Evolutionary conservation across 2,329 filamentous ascomycete genomes (phyloP).

Genomic region (Monilinia polystroma): DNA sequence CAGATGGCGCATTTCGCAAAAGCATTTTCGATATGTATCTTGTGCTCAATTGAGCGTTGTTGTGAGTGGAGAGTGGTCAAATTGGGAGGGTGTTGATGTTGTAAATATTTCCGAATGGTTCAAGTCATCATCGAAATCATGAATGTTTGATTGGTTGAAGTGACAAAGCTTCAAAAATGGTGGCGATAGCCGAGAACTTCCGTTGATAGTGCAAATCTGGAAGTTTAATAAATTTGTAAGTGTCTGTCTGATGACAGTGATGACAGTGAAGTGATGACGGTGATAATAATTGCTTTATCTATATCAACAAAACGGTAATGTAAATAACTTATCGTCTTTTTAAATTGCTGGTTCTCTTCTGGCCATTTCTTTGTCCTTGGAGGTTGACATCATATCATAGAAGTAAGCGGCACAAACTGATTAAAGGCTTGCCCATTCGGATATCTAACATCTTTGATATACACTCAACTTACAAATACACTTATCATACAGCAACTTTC

Average conservation of each 20-base stretch:
- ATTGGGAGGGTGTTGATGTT: conserved; percentile 27
- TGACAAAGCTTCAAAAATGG: conserved; percentile 15
- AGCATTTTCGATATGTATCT: conserved; percentile 39
- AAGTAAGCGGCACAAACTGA: conserved; percentile 32
- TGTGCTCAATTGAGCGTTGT: conserved; percentile 41
- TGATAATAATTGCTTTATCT: no score
- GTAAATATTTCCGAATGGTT: conserved; percentile 24
- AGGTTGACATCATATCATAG: neutral
- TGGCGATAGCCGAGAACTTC: conserved; percentile 24
- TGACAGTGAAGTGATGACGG: no score
- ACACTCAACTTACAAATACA: conserved; percentile 3
- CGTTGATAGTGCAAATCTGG: conserved; percentile 16
- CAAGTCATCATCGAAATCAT: conserved; percentile 32
- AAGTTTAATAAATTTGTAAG: neutral
- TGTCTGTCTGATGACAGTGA: no score
- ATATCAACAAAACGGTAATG: neutral
- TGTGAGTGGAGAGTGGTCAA: conserved; percentile 19
- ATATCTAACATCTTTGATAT: conserved; percentile 22
- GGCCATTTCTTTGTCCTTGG: neutral
- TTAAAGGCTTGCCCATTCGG: conserved; percentile 25
- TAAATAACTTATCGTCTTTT: no score
- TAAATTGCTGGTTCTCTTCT: neutral
- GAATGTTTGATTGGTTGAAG: conserved; percentile 23
- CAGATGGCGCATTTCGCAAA: conserved; percentile 41
- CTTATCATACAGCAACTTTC: conserved; percentile 23